These are phyloP conservation scores for Tulasnella sp. DNA, from an alignment of 768 basidiomycete species.

Conservation along the genomic window DNA sequence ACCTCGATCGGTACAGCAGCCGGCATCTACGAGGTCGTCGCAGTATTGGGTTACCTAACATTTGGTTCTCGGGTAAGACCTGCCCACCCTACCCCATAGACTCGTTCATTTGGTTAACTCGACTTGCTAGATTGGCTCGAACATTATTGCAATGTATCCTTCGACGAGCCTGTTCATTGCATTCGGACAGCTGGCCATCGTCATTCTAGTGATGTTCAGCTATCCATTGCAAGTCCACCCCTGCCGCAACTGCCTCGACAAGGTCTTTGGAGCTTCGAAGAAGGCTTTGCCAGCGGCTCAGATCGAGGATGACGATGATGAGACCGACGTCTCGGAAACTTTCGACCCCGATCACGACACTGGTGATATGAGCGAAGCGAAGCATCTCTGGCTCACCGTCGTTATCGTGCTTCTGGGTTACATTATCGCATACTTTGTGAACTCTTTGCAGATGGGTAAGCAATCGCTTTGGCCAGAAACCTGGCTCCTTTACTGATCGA, in stretches of 20 bases:
- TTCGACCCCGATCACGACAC: constrained; percentile 42
- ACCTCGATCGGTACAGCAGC: constrained; percentile 82
- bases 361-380: constrained; percentile 60
- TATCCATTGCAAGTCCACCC: constrained; percentile 95
- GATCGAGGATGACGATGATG: constrained; percentile 45
- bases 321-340: constrained; percentile 45
- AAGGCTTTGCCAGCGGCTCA: constrained; percentile 36
- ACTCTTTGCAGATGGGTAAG: constrained; percentile 72
- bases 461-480: constrained; percentile 16
- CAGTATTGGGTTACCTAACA: constrained; percentile 84
- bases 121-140: constrained; percentile 67
- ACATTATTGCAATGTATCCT: constrained; percentile 94
- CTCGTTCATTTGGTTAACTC: neutral
- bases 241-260: constrained; percentile 86
- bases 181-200: constrained; percentile 88
- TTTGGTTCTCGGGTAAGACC: constrained; percentile 72
- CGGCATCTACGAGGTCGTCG: constrained; percentile 82
- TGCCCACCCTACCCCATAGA: constrained; percentile 29
- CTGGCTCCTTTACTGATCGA: neutral
- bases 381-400: constrained; percentile 66
- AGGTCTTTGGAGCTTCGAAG: constrained; percentile 54
- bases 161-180: constrained; percentile 89
- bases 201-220: constrained; percentile 82
- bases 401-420: constrained; percentile 64
- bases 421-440: constrained; percentile 69